A percentile compares a stretch with the other conserved stretches of the same genome.
Conservation (phyloP, 352 stramenopile genomes). For the Phytophthora niederhauseri region DNA sequence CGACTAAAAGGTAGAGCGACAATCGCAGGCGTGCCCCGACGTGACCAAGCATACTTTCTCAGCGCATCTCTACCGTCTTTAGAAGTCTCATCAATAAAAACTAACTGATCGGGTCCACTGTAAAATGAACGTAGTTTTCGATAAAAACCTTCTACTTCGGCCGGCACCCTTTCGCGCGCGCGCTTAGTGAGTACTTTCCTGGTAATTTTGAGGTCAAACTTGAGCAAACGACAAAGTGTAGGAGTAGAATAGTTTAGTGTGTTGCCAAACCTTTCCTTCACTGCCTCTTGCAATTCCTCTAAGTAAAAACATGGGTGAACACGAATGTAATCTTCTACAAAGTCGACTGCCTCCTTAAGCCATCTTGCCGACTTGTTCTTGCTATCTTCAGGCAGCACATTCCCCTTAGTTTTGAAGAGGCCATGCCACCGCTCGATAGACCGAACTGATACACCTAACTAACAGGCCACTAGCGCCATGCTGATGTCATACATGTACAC, state of each 20-base stretch:
- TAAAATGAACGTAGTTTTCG: neutral
- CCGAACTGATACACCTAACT: neutral
- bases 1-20: neutral
- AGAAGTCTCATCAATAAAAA: slow-evolving; percentile 9
- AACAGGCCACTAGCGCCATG: neutral
- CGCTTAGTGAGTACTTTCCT: slow-evolving; percentile 1
- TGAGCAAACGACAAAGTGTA: neutral
- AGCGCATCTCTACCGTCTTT: slow-evolving; percentile 1
- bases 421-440: neutral
- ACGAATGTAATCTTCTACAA: neutral
- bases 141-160: neutral
- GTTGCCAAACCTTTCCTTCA: neutral
- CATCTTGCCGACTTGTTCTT: neutral
- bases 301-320: neutral
- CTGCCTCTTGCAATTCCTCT: neutral
- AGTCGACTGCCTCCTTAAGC: neutral
- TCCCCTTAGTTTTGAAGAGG: neutral
- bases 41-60: slow-evolving; percentile 2
- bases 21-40: neutral
- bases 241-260: neutral
- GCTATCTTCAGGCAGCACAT: neutral
- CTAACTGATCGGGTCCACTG: neutral
- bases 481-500: neutral
- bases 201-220: neutral
- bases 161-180: slow-evolving; percentile 1